Evolutionary conservation across 352 stramenopile species (phyloP), one percentile per base, ranked within the genome.

Genomic region (Blastocystis sp.): DNA sequence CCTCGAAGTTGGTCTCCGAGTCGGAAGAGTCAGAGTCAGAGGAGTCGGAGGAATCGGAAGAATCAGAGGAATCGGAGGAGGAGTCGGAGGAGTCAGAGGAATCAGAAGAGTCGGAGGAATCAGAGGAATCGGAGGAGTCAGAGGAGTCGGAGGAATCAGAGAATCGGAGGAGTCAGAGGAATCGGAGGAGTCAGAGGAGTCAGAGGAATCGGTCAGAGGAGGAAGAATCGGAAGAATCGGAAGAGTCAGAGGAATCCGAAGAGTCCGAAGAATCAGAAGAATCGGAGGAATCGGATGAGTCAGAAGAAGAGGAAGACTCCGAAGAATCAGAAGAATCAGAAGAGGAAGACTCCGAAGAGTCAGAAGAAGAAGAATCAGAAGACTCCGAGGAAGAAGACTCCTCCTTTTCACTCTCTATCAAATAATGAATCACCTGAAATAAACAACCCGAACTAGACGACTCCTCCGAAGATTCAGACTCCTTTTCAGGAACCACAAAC

Each of bases 191-290:
- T 89, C 48, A 71, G 74, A 64, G 66, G 38, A 28, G 89, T 43
- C 86, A 92, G 91, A 91, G 19, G 90, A 92, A 45, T 91, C 91
- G 45, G 56, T 93, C 91, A 59, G 90, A 91, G 1, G 90, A 92
- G 41, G 90, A 91, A n/a, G 90, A 92, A 45, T 91, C 91, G 45
- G 64, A 89, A 56, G 40, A 45, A 64, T 62, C 17, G 3, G 11
- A 65, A 28, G 28, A 77, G 23, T 84, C 52, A 40, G 82, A 66
- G 21, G 28, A 52, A 34, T 87, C 48, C 48, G 48, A 56, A 56
- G 48, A 56, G 48, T 71, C 64, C 38, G 64, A 71, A 71, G 19
- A 66, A 0, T 66, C 61, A 0, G 61, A 66, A 66, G n/a, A 21
- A 59, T 76, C 66, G 17, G 14, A 21, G 45, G 9, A 38, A 34